Evolutionary conservation across 169 alveolate genomes (phyloP).

Genomic region (Plasmodium ovale): DNA sequence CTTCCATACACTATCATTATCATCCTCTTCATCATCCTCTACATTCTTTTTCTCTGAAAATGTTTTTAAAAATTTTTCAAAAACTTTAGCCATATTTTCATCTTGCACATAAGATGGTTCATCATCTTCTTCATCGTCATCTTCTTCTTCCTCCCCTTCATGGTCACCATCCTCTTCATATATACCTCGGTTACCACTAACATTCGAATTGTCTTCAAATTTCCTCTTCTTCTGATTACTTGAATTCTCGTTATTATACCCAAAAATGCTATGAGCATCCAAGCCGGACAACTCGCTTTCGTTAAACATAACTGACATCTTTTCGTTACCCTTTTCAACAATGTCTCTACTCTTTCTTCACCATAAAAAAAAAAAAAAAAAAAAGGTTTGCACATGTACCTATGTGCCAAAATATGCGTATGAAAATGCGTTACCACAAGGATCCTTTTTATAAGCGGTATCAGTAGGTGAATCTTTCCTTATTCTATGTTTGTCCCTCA

Average conservation of each 20-base stretch:
- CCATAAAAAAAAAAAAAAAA: not conserved
- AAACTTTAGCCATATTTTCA: conserved; percentile 84
- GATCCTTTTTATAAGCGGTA: too few relatives aligned
- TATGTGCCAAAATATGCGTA: too few relatives aligned
- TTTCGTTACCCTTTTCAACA: not conserved
- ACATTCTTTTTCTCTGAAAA: conserved; percentile 74
- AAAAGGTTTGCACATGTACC: too few relatives aligned
- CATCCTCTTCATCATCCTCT: conserved; percentile 75
- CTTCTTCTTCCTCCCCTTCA: conserved; percentile 54
- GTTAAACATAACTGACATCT: conserved; percentile 55
- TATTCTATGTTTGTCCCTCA: too few relatives aligned
- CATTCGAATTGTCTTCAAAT: conserved; percentile 28
- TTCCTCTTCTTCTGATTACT: conserved; percentile 40
- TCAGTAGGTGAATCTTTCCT: too few relatives aligned
- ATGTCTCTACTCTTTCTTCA: not conserved
- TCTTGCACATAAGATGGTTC: conserved; percentile 87
- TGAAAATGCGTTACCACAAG: too few relatives aligned
- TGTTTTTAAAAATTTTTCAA: conserved; percentile 82
- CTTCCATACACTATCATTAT: conserved; percentile 62
- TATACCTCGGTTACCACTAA: conserved; percentile 5
- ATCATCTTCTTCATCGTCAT: conserved; percentile 76
- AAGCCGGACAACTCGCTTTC: conserved; percentile 66
- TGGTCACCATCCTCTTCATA: too few relatives aligned
- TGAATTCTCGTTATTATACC: conserved; percentile 18
- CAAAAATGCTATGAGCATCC: conserved; percentile 69